Evolutionary conservation across 75 land plant species (phyloP).

Genomic region (Cupressus sempervirens): DNA sequence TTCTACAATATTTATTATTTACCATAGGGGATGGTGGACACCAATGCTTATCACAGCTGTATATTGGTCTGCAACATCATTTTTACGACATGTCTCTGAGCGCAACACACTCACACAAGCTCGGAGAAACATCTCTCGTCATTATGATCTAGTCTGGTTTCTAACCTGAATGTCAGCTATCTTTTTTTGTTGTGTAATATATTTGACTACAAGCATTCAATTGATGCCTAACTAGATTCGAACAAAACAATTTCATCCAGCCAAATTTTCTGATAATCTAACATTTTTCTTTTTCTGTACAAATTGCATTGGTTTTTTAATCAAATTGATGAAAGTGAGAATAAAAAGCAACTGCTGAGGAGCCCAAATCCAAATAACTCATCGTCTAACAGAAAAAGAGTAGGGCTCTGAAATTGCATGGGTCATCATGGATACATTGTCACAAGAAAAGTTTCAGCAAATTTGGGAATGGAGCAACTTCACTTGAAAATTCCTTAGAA

Average conservation of each 20-base stretch:
- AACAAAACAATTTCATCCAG: background rate
- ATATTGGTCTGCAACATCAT: constrained; percentile 73
- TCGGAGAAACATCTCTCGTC: constrained; percentile 86
- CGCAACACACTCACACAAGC: constrained; percentile 81
- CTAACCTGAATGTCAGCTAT: constrained; percentile 2
- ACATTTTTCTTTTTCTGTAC: background rate
- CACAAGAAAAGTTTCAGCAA: background rate
- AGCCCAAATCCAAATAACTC: background rate
- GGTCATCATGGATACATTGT: background rate
- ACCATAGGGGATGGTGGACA: constrained; percentile 91
- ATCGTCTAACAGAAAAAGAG: background rate
- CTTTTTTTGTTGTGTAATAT: background rate
- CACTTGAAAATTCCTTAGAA: background rate
- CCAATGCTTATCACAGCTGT: constrained; percentile 75
- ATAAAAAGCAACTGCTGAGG: background rate
- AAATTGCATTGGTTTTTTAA: background rate
- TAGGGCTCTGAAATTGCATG: background rate
- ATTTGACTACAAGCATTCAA: background rate
- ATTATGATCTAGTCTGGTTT: constrained; percentile 76
- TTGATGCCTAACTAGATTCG: background rate
- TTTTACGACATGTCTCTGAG: constrained; percentile 65
- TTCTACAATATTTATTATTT: background rate
- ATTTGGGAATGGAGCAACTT: background rate
- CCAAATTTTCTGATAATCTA: background rate
- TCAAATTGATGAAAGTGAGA: background rate